Evolutionary conservation across 805 yeast species (phyloP), one percentile per base, ranked within the genome.

Genomic region (Candida anglica): DNA sequence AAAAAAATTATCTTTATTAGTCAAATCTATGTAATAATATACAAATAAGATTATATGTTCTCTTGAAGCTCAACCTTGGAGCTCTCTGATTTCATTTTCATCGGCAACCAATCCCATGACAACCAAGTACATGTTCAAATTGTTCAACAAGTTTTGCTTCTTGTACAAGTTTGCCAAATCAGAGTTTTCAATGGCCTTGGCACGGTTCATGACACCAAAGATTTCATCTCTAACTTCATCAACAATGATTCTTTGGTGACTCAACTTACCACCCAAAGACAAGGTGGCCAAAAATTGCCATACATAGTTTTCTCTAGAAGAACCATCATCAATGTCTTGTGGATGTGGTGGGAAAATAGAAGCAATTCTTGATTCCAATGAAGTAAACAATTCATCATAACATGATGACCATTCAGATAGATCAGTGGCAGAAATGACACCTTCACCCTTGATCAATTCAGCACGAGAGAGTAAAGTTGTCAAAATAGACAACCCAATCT

Each of bases 271-370:
- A 41, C 96, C 91, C 42, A 91, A 68, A 0, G 98, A 91, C 40
- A 91, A 72, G 10, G 96, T 83, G 15, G 98, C 98, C 58, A 91
- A 74, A 53, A 91, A 89, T 64, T 91, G 97, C 98, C 98, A 91
- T 32, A 87, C 87, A 52, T 89, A 88, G 23, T 65, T 62, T 41
- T 62, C 69, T 35, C 60, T 55, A 3, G 61, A 46, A 1, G 88
- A 76, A 44, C 81, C 88, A 50, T 83, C 91, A 34, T 66, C 66
- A 25, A 56, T 55, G 26, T 62, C 67, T 32, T 63, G 69, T 32
- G 59, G 64, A 39, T 72, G 66, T 27, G 91, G 86, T 36, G 96
- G 96, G 81, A 91, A 89, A 28, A 89, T 75, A 13, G 77, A 67
- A 1, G 82, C 70, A 38, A 91, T 71, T 56, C 86, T 78, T 3